Evolutionary conservation across 1,284 basidiomycete genomes (phyloP).

Genomic region (Neotropicomus parvogracilis): DNA sequence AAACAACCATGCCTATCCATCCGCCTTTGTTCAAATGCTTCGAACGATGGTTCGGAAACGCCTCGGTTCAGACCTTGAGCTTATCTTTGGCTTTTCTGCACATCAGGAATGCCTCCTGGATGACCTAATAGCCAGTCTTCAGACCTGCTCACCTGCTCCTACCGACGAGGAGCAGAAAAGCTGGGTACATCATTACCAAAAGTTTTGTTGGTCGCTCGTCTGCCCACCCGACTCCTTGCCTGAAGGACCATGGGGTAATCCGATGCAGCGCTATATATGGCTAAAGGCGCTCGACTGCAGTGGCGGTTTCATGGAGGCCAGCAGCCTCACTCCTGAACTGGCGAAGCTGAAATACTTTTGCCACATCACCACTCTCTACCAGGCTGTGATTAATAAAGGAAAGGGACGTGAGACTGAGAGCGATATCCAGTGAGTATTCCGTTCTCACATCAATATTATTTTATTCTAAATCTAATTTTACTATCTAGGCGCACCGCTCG

Average conservation of each 20-base stretch:
- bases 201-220: constrained; percentile 12
- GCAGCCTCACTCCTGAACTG: not conserved
- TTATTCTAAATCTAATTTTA: not conserved
- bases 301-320: constrained; percentile 7
- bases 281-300: not conserved
- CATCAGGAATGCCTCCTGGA: not conserved
- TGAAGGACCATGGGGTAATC: not conserved
- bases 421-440: not conserved
- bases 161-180: no score
- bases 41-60: constrained; percentile 9
- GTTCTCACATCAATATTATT: no score
- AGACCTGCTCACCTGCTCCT: no score
- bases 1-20: constrained; percentile 2
- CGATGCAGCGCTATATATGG: constrained; percentile 7
- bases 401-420: not conserved
- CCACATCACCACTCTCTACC: not conserved
- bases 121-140: not conserved
- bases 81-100: not conserved
- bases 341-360: constrained; percentile 18
- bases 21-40: constrained; percentile 7
- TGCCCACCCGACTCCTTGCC: not conserved
- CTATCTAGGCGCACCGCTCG: not conserved
- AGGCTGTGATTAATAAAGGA: not conserved
- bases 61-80: constrained; percentile 2
- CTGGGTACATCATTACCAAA: constrained; percentile 1